These are phyloP conservation scores for Miscanthus lutarioriparius DNA, from an alignment of 176 grass and related monocot species.

Conservation along the genomic window DNA sequence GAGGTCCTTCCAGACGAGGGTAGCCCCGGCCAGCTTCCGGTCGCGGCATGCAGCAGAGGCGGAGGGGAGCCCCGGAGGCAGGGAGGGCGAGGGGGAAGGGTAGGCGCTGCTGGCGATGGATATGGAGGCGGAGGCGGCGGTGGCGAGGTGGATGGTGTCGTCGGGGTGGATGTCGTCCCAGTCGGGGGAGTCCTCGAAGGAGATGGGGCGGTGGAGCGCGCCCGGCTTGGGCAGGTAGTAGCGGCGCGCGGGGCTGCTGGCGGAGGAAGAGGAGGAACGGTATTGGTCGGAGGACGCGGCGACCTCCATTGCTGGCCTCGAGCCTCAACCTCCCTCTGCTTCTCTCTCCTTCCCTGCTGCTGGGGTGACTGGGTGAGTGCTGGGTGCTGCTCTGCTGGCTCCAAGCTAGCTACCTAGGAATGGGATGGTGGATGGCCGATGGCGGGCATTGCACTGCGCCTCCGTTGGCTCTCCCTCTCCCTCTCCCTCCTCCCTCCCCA, in stretches of 20 bases:
- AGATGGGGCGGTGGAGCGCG: constrained; percentile 58
- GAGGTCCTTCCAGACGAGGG: constrained; percentile 91
- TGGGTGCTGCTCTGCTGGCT: neutral
- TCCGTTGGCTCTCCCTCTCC: neutral
- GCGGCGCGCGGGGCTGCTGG: constrained; percentile 55
- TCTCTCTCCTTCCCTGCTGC: too few relatives aligned
- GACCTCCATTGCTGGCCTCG: constrained; percentile 24
- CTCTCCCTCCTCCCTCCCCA: neutral
- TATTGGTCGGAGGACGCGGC: constrained; percentile 68
- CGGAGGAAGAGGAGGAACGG: constrained; percentile 80
- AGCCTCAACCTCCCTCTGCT: neutral
- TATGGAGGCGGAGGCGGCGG: constrained; percentile 45
- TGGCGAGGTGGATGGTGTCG: constrained; percentile 51
- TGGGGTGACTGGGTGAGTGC: too few relatives aligned
- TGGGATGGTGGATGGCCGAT: neutral
- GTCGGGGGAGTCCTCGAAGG: constrained; percentile 94
- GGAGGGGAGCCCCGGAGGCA: neutral
- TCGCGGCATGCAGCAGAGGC: constrained; percentile 34
- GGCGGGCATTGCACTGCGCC: neutral
- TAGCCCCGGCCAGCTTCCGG: constrained; percentile 75
- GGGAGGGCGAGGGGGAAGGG: constrained; percentile 56
- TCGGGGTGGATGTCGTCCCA: constrained; percentile 88
- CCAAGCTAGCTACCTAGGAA: neutral
- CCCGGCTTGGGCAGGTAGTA: constrained; percentile 80
- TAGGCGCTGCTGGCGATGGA: constrained; percentile 63